Base-by-base conservation (phyloP, 768 basidiomycete species). In the Russula vinacea region DNA sequence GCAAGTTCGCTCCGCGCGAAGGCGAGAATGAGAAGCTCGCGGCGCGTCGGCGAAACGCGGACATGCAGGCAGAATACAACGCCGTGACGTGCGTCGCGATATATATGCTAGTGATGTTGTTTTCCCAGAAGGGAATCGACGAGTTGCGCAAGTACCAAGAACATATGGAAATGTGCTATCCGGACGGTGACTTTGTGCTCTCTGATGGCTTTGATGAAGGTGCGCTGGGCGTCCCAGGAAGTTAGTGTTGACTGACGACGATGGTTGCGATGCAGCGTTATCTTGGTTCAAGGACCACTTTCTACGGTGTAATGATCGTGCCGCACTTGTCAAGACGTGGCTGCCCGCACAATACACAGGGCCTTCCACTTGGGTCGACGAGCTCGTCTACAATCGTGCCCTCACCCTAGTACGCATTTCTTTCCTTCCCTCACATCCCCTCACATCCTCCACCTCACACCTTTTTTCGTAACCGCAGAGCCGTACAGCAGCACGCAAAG, bases 271-370 rank as follows among this genome's bases (percentile, higher is more conserved):
- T 32, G 62, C 53, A 92, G 91, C 91, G 7, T 77, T 92, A 42
- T 76, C 84, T 58, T 99, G 94, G 95, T 94, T 97, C 77, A 91
- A 90, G 71, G 86, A 88, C 14, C 89, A 94, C 67, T 99, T 97
- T 74, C 85, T 94, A 70, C 94, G 95, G 73, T 96, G 93, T 71
- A 91, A 92, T 71, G 94, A 96, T 63, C 90, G 95, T 45, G 92
- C 92, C 19, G 87, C 92, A 53, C 74, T 90, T 19, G 89, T 93
- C 49, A 92, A 91, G 82, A 90, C 89, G 0, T 93, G 92, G 90
- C 74, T 93, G 16, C 90, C 91, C 6, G 83, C 83, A 56, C 89
- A 90, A 62, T 90, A 94, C 64, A 84, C 88, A 22, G 91, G 91
- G 1, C 86, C 90, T 0, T 88, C 86, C 72, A 86, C 84, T 60